A percentile compares a stretch with the other conserved stretches of the same genome.
phyloP scores from a whole-genome alignment of 768 basidiomycete genomes.

The Boletus vinaceobasis region DNA sequence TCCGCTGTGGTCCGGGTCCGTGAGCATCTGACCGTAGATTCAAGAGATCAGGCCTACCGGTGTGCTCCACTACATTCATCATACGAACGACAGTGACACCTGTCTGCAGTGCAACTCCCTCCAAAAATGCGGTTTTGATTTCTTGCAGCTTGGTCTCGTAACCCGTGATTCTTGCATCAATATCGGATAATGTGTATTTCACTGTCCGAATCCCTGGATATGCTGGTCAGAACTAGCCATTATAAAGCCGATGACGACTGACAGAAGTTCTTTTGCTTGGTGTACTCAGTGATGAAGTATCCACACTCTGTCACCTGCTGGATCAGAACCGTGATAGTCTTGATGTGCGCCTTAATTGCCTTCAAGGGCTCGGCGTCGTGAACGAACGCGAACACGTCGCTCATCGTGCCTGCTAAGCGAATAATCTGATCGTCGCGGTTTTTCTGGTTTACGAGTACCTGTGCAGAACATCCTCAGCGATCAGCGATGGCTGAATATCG shows the following conservation, averaged over 20 bases:
- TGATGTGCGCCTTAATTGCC: slow-evolving; percentile 3
- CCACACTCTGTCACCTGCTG: slow-evolving; percentile 24
- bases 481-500: background rate
- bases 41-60: background rate
- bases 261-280: slow-evolving; percentile 18
- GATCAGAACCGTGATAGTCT: slow-evolving; percentile 9
- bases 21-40: background rate
- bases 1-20: background rate
- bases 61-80: slow-evolving; percentile 11
- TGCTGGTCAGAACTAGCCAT: too few species aligned
- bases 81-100: slow-evolving; percentile 20
- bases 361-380: slow-evolving; percentile 9
- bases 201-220: slow-evolving; percentile 11
- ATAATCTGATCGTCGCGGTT: slow-evolving; percentile 13
- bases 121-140: slow-evolving; percentile 14
- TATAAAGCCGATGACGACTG: background rate
- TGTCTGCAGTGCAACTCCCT: slow-evolving; percentile 11
- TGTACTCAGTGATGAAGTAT: slow-evolving; percentile 22
- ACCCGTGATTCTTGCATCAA: slow-evolving; percentile 14
- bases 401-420: slow-evolving; percentile 19
- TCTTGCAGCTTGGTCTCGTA: slow-evolving; percentile 20
- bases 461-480: background rate
- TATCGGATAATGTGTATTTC: slow-evolving; percentile 16
- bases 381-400: slow-evolving; percentile 11
- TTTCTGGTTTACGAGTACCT: slow-evolving; percentile 20